phyloP scores from a whole-genome alignment of 2,329 filamentous ascomycete species.

The Ophiostoma populinum region DNA sequence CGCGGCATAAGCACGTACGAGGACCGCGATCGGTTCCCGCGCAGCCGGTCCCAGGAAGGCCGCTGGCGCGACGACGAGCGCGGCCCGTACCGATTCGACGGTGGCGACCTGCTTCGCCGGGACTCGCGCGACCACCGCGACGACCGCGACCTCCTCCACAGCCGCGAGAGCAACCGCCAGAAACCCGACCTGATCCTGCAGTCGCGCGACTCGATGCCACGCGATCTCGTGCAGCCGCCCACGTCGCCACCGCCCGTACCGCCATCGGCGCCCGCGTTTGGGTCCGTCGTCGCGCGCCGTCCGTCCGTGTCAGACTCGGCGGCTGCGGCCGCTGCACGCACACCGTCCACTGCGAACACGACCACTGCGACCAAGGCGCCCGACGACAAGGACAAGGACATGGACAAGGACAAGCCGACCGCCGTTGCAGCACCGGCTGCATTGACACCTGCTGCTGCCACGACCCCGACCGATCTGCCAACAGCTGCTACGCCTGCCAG shows the following conservation, averaged over 20 bases:
- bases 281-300: slow-evolving; percentile 33
- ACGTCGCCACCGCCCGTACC: slow-evolving; percentile 40
- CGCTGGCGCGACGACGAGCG: slow-evolving; percentile 38
- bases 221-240: slow-evolving; percentile 27
- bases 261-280: slow-evolving; percentile 40
- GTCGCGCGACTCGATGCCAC: slow-evolving; percentile 27
- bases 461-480: too few species aligned
- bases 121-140: slow-evolving; percentile 24
- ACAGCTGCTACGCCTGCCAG: too few species aligned
- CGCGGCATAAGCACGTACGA: slow-evolving; percentile 33
- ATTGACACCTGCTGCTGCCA: too few species aligned
- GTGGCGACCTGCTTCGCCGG: slow-evolving; percentile 18
- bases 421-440: too few species aligned
- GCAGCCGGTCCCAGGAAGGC: slow-evolving; percentile 49
- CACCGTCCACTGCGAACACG: too few species aligned
- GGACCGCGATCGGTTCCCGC: slow-evolving; percentile 43
- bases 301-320: slow-evolving; percentile 22
- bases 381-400: slow-evolving; percentile 31
- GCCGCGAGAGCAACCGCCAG: slow-evolving; percentile 29
- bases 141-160: slow-evolving; percentile 31
- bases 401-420: too few species aligned
- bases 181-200: slow-evolving; percentile 33
- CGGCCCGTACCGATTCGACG: slow-evolving; percentile 22
- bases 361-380: slow-evolving; percentile 32
- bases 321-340: too few species aligned